Evolutionary conservation across 306 rosid genomes (phyloP).

Genomic region (Biancaea sappan): DNA sequence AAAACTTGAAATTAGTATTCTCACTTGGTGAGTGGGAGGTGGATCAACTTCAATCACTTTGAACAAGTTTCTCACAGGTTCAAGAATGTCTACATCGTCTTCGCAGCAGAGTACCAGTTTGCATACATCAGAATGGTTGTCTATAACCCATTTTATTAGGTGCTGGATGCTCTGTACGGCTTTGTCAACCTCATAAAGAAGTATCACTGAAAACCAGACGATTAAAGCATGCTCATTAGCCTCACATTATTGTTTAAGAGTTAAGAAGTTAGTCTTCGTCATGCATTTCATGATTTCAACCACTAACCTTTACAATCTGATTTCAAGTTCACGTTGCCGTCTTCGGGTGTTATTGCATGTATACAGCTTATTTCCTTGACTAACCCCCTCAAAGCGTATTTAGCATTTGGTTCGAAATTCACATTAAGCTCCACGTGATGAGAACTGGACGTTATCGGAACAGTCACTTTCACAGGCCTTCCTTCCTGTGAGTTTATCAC

Average conservation of each 20-base stretch:
- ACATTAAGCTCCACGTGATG: conserved; percentile 83
- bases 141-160: conserved; percentile 82
- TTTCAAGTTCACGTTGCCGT: conserved; percentile 51
- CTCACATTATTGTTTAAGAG: not conserved
- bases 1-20: no score
- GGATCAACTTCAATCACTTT: conserved; percentile 59
- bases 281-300: conserved; percentile 25
- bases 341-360: conserved; percentile 61
- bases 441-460: conserved; percentile 73
- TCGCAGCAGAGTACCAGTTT: conserved; percentile 74
- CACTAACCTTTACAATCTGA: conserved; percentile 66
- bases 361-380: conserved; percentile 74
- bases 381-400: conserved; percentile 75
- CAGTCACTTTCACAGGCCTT: conserved; percentile 57
- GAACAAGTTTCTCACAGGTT: conserved; percentile 60
- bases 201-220: conserved; percentile 55
- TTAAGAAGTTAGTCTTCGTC: conserved; percentile 7
- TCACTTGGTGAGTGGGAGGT: conserved; percentile 74
- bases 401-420: conserved; percentile 64
- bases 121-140: conserved; percentile 70
- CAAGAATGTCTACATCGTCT: conserved; percentile 59
- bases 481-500: conserved; percentile 64
- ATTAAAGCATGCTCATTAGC: conserved; percentile 31
- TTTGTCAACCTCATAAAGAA: conserved; percentile 74
- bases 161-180: conserved; percentile 72